Evolutionary conservation across 2,329 filamentous ascomycete genomes (phyloP).

Genomic region (Exophiala aquamarina): DNA sequence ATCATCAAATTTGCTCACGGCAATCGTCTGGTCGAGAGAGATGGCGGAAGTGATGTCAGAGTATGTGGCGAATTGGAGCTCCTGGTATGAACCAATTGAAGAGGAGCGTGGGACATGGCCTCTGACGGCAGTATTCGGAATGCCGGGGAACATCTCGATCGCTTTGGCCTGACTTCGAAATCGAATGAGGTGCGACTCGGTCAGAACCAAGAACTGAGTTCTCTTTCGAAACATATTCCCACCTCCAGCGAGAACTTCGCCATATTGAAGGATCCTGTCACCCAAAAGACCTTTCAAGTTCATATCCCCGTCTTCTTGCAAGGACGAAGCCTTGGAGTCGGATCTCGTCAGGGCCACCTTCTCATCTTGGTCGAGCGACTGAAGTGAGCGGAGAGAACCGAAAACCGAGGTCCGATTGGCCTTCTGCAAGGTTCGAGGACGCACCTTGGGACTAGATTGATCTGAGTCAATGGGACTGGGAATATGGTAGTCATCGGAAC

Average conservation of each 20-base stretch:
- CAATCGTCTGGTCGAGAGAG: slow-evolving; percentile 65
- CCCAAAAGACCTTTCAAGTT: slow-evolving; percentile 38
- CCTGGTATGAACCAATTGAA: slow-evolving; percentile 62
- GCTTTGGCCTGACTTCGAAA: slow-evolving; percentile 69
- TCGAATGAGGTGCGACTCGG: slow-evolving; percentile 65
- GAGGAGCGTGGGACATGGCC: slow-evolving; percentile 55
- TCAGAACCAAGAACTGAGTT: slow-evolving; percentile 70
- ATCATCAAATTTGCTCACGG: slow-evolving; percentile 66
- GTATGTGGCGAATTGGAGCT: slow-evolving; percentile 59
- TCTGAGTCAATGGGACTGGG: slow-evolving; percentile 36
- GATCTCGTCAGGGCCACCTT: slow-evolving; percentile 45
- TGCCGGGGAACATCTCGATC: slow-evolving; percentile 60
- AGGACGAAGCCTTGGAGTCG: slow-evolving; percentile 52
- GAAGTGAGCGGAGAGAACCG: slow-evolving; percentile 56
- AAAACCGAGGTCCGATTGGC: slow-evolving; percentile 55
- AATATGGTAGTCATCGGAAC: slow-evolving; percentile 36
- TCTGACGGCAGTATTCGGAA: slow-evolving; percentile 42
- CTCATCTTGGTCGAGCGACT: slow-evolving; percentile 54
- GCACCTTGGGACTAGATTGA: slow-evolving; percentile 33
- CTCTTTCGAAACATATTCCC: slow-evolving; percentile 68
- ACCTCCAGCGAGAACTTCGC: slow-evolving; percentile 68
- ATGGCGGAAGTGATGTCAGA: slow-evolving; percentile 56
- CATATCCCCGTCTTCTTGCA: slow-evolving; percentile 46
- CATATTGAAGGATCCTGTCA: slow-evolving; percentile 60
- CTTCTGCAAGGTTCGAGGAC: slow-evolving; percentile 46